phyloP scores from a whole-genome alignment of 164 flowering plant genomes.

The Buxus sempervirens region DNA sequence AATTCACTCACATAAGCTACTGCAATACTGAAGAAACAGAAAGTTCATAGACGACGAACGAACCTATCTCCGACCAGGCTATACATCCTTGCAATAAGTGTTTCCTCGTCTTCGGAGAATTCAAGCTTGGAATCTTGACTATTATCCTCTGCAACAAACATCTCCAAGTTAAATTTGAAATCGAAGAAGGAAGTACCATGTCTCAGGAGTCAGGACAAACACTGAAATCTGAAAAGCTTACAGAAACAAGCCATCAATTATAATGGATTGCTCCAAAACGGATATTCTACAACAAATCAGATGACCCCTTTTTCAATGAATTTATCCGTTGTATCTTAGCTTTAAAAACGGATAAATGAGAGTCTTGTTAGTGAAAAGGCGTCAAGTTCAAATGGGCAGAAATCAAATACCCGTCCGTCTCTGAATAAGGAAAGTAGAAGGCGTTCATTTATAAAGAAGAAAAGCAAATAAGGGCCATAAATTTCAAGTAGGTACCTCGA shows the following conservation, averaged over 20 bases:
- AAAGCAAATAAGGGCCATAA: background rate
- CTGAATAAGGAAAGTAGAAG: background rate
- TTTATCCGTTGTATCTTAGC: too few species aligned
- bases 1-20: background rate
- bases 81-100: slow-evolving; percentile 39
- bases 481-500: slow-evolving; percentile 26
- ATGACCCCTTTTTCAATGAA: too few species aligned
- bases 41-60: background rate
- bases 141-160: slow-evolving; percentile 28
- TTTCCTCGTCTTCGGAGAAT: slow-evolving; percentile 49
- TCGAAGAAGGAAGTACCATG: background rate
- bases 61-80: slow-evolving; percentile 50
- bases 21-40: background rate
- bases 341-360: too few species aligned
- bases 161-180: background rate
- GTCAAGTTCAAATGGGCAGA: background rate
- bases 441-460: too few species aligned
- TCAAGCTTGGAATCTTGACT: slow-evolving; percentile 24
- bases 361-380: background rate
- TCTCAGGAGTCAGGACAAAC: too few species aligned
- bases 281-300: too few species aligned
- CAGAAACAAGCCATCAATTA: too few species aligned
- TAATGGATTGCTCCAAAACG: too few species aligned
- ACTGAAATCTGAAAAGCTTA: too few species aligned
- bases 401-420: background rate